A percentile compares a stretch with the other conserved stretches of the same genome.
Conservation (phyloP, 371 early-diverging fungal genomes). For the Mucor saturninus region DNA sequence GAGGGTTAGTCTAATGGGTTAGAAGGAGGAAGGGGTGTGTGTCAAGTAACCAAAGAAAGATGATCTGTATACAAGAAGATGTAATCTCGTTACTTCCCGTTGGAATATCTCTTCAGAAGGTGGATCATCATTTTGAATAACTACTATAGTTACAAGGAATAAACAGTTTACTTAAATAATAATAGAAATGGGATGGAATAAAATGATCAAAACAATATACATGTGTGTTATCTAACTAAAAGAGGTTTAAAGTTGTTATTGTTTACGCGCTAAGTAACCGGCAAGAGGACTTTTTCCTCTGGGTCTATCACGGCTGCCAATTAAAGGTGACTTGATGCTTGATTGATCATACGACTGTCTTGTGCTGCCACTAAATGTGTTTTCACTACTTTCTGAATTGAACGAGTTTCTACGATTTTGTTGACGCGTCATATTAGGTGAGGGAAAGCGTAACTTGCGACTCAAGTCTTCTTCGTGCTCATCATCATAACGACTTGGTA, state of each 20-base stretch:
- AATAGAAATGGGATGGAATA: too few relatives aligned
- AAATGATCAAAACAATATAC: too few relatives aligned
- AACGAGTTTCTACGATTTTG: slow-evolving; percentile 14
- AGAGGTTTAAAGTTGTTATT: not conserved
- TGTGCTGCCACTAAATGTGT: not conserved
- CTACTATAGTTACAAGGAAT: too few relatives aligned
- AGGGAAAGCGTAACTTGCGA: slow-evolving; percentile 20
- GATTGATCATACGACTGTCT: slow-evolving; percentile 12
- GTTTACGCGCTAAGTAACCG: slow-evolving; percentile 23
- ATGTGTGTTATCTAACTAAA: too few relatives aligned
- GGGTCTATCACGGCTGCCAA: slow-evolving; percentile 27
- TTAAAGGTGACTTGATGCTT: slow-evolving; percentile 20
- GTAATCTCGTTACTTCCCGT: too few relatives aligned
- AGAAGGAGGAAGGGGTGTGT: too few relatives aligned
- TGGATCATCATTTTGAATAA: too few relatives aligned
- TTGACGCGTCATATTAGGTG: not conserved
- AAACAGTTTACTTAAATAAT: too few relatives aligned
- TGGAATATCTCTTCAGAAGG: too few relatives aligned
- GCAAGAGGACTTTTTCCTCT: slow-evolving; percentile 23
- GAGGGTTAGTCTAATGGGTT: too few relatives aligned
- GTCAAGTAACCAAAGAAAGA: too few relatives aligned
- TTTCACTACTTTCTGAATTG: slow-evolving; percentile 11
- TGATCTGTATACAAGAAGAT: too few relatives aligned
- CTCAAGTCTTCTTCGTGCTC: slow-evolving; percentile 4
- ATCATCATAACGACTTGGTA: slow-evolving; percentile 5